Evolutionary conservation across 306 rosid species (phyloP), one percentile per base, ranked within the genome.

Genomic region (Styphnolobium japonicum): DNA sequence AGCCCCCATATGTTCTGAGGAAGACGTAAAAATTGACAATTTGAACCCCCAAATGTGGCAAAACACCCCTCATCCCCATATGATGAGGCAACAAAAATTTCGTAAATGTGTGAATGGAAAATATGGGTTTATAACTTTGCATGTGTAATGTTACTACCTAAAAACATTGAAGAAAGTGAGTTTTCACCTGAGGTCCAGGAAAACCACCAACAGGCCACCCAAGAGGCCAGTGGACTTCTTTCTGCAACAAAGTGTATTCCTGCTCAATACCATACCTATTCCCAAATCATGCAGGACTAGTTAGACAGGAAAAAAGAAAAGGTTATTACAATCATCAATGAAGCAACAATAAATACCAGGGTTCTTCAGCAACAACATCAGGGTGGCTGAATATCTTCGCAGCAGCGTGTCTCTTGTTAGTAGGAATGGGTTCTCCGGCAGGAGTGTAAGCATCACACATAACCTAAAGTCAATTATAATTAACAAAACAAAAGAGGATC

Each of bases 241-340:
- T 89, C 86, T 89, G 87, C 80, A 89, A 75, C 83, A 89, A 71
- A 39, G 93, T 87, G 84, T 89, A 89, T 70, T 89, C 93, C 46
- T 89, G 93, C 76, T 89, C 93, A 58, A 89, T 87, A 49, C 98
- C 97, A 71, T 89, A 94, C 98, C 98, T 93, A 86, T 71, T 52
- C 53, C 71, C 73, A 86, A 66, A 68, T 14, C 42, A 68, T 25
- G 40, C 45, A 67, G 12, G 11, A 83, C 55, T 7, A 16, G 10
- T 71, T 18, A 22, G 53, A 68, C 15, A 76, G 34, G 5, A 49
- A 9, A 27, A 15, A 19, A 33, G 1, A 51, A 48, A 65, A 5
- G n/a, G 2, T 23, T 19, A 57, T 34, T 51, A 58, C 22, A 71
- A 75, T 81, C 42, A 56, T 48, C n/a, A 77, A 53, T 3, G 12